Evolutionary conservation across 1,284 basidiomycete genomes (phyloP).

Genomic region (Microbotryomycetes sp.): DNA sequence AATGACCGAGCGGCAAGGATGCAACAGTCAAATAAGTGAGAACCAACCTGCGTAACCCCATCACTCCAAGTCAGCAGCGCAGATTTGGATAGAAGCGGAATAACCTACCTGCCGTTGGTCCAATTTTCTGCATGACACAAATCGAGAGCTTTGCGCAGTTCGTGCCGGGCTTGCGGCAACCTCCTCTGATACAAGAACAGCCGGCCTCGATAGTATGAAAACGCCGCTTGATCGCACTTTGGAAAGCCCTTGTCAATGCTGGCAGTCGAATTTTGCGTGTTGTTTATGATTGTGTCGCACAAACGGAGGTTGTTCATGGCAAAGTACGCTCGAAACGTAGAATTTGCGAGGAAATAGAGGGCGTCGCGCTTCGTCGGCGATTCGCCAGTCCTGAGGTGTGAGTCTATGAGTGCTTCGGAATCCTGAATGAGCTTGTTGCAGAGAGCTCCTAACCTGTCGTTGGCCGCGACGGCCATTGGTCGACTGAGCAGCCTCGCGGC

Average conservation of each 20-base stretch:
- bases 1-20: slow-evolving; percentile 41
- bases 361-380: slow-evolving; percentile 33
- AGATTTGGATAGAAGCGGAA: neutral
- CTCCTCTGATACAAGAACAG: slow-evolving; percentile 43
- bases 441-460: slow-evolving; percentile 27
- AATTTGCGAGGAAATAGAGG: slow-evolving; percentile 37
- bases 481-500: slow-evolving; percentile 32
- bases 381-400: neutral
- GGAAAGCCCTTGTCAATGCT: slow-evolving; percentile 36
- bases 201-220: slow-evolving; percentile 43
- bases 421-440: neutral
- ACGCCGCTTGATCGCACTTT: slow-evolving; percentile 40
- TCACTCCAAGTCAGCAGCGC: slow-evolving; percentile 1
- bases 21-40: slow-evolving; percentile 41
- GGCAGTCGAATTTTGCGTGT: slow-evolving; percentile 39
- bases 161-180: slow-evolving; percentile 37
- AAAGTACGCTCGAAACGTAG: slow-evolving; percentile 37
- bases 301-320: slow-evolving; percentile 43
- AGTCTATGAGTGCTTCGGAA: slow-evolving; percentile 1
- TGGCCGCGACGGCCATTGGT: slow-evolving; percentile 34
- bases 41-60: slow-evolving; percentile 39
- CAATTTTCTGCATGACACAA: slow-evolving; percentile 35
- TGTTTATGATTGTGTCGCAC: slow-evolving; percentile 45
- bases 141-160: slow-evolving; percentile 41
- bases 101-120: slow-evolving; percentile 35